phyloP scores from a whole-genome alignment of 495 filamentous ascomycete species.

The Tuber umbilicatum region DNA sequence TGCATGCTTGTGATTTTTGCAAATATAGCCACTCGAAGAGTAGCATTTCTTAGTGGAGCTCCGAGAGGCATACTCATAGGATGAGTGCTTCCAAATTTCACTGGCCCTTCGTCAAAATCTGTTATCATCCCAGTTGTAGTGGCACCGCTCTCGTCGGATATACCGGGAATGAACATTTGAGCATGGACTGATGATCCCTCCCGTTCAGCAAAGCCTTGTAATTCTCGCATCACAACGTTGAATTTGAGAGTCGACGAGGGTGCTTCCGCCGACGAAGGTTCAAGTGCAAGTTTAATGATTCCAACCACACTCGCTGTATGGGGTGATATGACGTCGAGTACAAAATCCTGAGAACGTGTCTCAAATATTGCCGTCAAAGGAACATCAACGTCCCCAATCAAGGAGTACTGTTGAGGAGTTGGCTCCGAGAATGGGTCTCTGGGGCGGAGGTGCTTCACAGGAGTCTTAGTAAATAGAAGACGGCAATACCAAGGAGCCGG shows the following conservation, averaged over 20 bases:
- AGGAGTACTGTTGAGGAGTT: slow-evolving; percentile 83
- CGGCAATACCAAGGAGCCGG: slow-evolving; percentile 32
- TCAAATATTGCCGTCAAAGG: slow-evolving; percentile 92
- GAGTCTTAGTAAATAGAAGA: slow-evolving; percentile 50
- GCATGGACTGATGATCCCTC: slow-evolving; percentile 95
- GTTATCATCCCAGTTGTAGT: slow-evolving; percentile 91
- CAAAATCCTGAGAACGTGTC: slow-evolving; percentile 88
- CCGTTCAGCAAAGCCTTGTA: slow-evolving; percentile 91
- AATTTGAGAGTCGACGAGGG: slow-evolving; percentile 92
- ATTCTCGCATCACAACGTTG: slow-evolving; percentile 96
- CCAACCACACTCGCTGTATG: slow-evolving; percentile 85
- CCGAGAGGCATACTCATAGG: slow-evolving; percentile 95
- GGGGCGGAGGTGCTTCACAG: slow-evolving; percentile 55
- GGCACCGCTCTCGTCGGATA: slow-evolving; percentile 85
- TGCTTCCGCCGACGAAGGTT: slow-evolving; percentile 88
- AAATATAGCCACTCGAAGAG: slow-evolving; percentile 85
- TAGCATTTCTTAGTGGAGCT: slow-evolving; percentile 60
- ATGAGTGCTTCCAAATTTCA: slow-evolving; percentile 95
- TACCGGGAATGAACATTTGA: slow-evolving; percentile 86
- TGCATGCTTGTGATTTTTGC: slow-evolving; percentile 89
- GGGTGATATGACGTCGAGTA: slow-evolving; percentile 81
- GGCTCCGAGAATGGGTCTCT: slow-evolving; percentile 83
- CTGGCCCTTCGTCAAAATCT: slow-evolving; percentile 89
- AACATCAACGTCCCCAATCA: slow-evolving; percentile 90
- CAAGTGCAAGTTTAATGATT: slow-evolving; percentile 80